These are phyloP conservation scores for Trichomonas gallinae DNA, from an alignment of 208 protist species.

Conservation along the genomic window DNA sequence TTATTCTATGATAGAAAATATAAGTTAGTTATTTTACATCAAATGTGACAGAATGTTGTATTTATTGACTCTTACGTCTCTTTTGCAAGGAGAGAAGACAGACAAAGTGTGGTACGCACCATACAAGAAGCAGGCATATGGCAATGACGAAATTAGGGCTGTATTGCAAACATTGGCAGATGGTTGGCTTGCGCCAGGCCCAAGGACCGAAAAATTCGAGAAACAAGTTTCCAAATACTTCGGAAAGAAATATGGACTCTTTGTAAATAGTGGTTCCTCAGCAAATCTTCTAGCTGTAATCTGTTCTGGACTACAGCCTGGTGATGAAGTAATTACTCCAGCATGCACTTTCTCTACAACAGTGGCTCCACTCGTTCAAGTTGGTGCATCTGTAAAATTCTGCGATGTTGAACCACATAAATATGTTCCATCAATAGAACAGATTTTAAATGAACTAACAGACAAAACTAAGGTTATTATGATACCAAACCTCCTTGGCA, in stretches of 20 bases:
- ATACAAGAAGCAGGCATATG: slow-evolving; percentile 31
- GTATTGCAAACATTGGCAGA: not conserved
- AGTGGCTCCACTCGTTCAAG: slow-evolving; percentile 29
- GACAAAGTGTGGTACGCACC: slow-evolving; percentile 31
- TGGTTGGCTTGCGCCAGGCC: slow-evolving; percentile 27
- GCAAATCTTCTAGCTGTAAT: slow-evolving; percentile 31
- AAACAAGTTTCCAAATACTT: not conserved
- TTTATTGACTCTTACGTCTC: no score
- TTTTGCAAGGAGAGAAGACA: no score
- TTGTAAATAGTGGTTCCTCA: slow-evolving; percentile 34
- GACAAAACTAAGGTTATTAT: slow-evolving; percentile 32
- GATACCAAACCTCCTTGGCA: slow-evolving; percentile 36
- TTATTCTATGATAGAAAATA: no score
- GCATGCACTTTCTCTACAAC: slow-evolving; percentile 32
- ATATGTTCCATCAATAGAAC: slow-evolving; percentile 26
- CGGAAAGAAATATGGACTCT: slow-evolving; percentile 35
- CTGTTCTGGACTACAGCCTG: not conserved
- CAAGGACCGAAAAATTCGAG: slow-evolving; percentile 31
- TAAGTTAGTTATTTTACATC: no score
- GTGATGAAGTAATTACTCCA: slow-evolving; percentile 35
- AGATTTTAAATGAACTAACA: slow-evolving; percentile 23
- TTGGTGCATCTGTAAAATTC: slow-evolving; percentile 25
- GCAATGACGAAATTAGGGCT: slow-evolving; percentile 31
- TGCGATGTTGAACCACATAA: slow-evolving; percentile 25
- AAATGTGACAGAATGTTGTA: no score